Percentiles rank a stretch among this genome's conserved stretches.
Evolutionary conservation across 768 basidiomycete species (phyloP).

Genomic region (Chalciporus piperatus): DNA sequence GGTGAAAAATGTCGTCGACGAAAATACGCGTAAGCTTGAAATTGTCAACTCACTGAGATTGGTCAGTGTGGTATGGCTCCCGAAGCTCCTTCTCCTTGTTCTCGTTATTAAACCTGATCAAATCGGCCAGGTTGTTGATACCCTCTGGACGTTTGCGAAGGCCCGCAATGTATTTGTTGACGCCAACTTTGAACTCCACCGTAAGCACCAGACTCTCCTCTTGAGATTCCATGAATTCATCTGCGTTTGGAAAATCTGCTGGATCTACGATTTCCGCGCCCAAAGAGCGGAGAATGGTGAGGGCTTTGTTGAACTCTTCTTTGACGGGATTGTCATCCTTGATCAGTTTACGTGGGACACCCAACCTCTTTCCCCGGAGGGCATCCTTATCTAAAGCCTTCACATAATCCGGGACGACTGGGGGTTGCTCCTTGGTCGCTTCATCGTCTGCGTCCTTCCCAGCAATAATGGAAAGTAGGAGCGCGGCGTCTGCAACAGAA

Average conservation of each 20-base stretch:
- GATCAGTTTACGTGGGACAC: conserved; percentile 45
- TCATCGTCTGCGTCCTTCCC: conserved; percentile 53
- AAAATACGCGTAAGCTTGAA: background rate
- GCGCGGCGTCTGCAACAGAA: conserved; percentile 52
- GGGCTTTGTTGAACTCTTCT: conserved; percentile 38
- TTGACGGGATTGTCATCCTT: conserved; percentile 21
- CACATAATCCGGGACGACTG: conserved; percentile 51
- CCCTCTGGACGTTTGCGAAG: conserved; percentile 55
- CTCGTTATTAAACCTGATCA: conserved; percentile 55
- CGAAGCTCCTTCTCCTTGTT: conserved; percentile 49
- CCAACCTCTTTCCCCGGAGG: conserved; percentile 50
- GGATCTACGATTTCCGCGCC: conserved; percentile 59
- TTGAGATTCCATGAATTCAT: conserved; percentile 44
- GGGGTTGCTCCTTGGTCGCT: conserved; percentile 50
- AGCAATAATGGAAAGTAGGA: conserved; percentile 51
- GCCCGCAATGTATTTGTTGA: conserved; percentile 46
- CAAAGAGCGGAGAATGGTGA: conserved; percentile 36
- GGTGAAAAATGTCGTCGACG: background rate
- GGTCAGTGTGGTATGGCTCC: conserved; percentile 33
- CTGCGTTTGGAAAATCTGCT: conserved; percentile 54
- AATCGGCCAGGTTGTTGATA: conserved; percentile 51
- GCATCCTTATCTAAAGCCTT: conserved; percentile 48
- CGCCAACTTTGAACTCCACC: conserved; percentile 60
- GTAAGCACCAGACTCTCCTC: conserved; percentile 53
- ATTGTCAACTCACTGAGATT: conserved; percentile 30